Percentiles rank a stretch among this genome's conserved stretches.
Conservation (phyloP, 2,329 filamentous ascomycete species). For the Colletotrichum sublineola region DNA sequence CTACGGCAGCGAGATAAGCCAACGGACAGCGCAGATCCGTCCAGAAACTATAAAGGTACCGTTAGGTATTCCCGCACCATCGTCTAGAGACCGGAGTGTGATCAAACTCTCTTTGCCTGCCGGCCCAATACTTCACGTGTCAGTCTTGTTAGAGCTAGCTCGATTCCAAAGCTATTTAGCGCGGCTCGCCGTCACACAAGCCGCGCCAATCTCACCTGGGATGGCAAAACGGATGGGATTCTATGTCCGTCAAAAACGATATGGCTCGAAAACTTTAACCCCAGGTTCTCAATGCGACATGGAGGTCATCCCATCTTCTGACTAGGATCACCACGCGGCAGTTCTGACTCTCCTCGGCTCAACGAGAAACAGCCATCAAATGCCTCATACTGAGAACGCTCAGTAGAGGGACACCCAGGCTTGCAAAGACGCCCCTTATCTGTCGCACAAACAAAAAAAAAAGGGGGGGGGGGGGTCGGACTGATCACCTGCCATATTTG, state of each 20-base stretch:
- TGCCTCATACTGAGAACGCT: slow-evolving; percentile 11
- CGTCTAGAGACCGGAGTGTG: not conserved
- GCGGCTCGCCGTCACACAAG: too few relatives aligned
- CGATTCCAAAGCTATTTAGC: not conserved
- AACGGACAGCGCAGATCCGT: not conserved
- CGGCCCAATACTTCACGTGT: not conserved
- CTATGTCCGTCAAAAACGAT: not conserved
- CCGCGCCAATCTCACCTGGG: not conserved
- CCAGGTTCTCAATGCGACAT: slow-evolving; percentile 6
- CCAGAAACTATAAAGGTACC: not conserved
- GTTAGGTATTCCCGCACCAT: not conserved
- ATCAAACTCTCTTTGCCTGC: not conserved
- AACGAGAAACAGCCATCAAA: slow-evolving; percentile 17
- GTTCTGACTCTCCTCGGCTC: not conserved
- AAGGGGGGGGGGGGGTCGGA: too few relatives aligned
- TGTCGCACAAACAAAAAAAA: not conserved
- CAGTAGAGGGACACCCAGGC: not conserved
- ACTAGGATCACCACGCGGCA: slow-evolving; percentile 3
- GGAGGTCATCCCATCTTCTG: slow-evolving; percentile 17
- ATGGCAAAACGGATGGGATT: not conserved
- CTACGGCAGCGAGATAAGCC: not conserved
- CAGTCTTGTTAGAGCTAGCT: not conserved
- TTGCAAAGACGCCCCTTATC: not conserved
- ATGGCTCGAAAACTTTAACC: not conserved
- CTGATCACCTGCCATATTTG: not conserved